Conservation (phyloP, 345 rosid species). For the Mercurialis annua region DNA sequence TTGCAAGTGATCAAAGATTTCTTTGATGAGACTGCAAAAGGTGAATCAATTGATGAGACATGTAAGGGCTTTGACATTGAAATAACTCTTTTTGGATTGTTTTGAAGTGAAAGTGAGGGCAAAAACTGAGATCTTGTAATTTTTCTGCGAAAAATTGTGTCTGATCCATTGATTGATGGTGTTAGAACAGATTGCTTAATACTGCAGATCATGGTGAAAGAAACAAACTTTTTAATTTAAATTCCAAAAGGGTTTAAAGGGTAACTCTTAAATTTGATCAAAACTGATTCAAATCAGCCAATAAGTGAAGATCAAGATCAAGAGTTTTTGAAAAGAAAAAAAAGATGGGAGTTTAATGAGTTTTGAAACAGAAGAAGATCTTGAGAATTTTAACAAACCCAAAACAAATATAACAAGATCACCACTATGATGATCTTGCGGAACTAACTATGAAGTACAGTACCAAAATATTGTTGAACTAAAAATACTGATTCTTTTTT, state of each 20-base stretch:
- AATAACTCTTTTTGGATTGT: slow-evolving; percentile 26
- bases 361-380: background rate
- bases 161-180: slow-evolving; percentile 42
- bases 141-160: slow-evolving; percentile 32
- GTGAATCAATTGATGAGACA: slow-evolving; percentile 40
- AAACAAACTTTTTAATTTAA: background rate
- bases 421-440: background rate
- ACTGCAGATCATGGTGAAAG: slow-evolving; percentile 40
- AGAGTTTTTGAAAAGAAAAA: slow-evolving; percentile 2
- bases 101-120: slow-evolving; percentile 31
- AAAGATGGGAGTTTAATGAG: slow-evolving; percentile 1
- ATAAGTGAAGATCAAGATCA: slow-evolving; percentile 3
- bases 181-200: slow-evolving; percentile 35
- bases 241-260: slow-evolving; percentile 3
- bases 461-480: background rate
- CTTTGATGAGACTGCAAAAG: slow-evolving; percentile 21
- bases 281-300: background rate
- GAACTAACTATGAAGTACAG: background rate
- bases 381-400: background rate
- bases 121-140: slow-evolving; percentile 35
- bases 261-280: slow-evolving; percentile 1
- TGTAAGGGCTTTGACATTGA: slow-evolving; percentile 62
- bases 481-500: background rate
- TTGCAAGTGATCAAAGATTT: slow-evolving; percentile 48
- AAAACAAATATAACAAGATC: background rate